Evolutionary conservation across 116 monocot species (phyloP).

Genomic region (Papilionanthe hybrid): DNA sequence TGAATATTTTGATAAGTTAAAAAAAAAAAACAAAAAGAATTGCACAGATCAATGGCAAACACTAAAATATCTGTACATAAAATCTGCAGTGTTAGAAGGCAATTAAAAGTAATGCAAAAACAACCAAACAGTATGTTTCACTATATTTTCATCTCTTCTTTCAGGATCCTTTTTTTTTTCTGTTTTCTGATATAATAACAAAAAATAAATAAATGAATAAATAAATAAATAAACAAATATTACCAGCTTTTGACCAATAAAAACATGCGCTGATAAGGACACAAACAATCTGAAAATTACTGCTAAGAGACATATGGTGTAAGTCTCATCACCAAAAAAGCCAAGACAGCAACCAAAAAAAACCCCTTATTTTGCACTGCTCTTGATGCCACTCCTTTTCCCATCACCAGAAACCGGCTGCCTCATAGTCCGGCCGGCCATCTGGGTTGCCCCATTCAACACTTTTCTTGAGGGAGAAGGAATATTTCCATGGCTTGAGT

Average conservation of each 20-base stretch:
- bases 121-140: not conserved
- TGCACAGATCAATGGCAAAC: not conserved
- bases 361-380: not conserved
- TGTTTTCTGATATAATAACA: not conserved
- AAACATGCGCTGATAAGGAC: not conserved
- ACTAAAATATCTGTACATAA: not conserved
- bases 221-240: no score
- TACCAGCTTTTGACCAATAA: no score
- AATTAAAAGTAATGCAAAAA: not conserved
- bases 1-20: no score
- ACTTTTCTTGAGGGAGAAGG: slow-evolving; percentile 16
- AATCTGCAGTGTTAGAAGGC: not conserved
- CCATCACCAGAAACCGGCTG: not conserved
- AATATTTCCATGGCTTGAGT: not conserved
- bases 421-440: not conserved
- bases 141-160: not conserved
- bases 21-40: no score
- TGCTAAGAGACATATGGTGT: not conserved
- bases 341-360: not conserved
- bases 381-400: slow-evolving; percentile 6
- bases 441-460: slow-evolving; percentile 7
- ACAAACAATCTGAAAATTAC: not conserved
- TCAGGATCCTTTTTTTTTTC: not conserved
- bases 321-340: not conserved
- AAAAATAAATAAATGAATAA: no score